phyloP scores from a whole-genome alignment of 2,329 filamentous ascomycete genomes.

The Pseudogymnoascus sp. region DNA sequence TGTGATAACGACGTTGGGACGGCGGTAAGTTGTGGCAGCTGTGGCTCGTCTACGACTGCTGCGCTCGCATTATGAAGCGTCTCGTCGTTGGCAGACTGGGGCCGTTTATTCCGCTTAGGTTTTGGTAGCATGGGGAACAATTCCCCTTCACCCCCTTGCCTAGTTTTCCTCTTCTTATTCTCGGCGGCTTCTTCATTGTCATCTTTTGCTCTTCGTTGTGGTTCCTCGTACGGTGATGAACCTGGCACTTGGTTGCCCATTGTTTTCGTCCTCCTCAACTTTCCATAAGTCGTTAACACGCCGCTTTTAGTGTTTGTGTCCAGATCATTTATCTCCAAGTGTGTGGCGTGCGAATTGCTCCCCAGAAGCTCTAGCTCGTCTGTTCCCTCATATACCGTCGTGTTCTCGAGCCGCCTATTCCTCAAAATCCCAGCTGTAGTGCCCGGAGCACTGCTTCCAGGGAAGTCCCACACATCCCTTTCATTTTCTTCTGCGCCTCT shows the following conservation, averaged over 20 bases:
- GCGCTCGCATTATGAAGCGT: background rate
- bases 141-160: constrained; percentile 9
- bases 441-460: constrained; percentile 12
- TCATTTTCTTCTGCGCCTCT: background rate
- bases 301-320: background rate
- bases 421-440: background rate
- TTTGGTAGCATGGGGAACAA: constrained; percentile 8
- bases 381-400: background rate
- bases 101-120: constrained; percentile 11
- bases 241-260: constrained; percentile 7
- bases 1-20: background rate
- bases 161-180: constrained; percentile 1
- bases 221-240: background rate
- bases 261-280: constrained; percentile 6
- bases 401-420: background rate
- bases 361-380: background rate
- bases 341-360: background rate
- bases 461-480: constrained; percentile 12
- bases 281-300: constrained; percentile 9
- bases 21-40: background rate
- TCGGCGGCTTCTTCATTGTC: background rate
- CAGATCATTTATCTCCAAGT: background rate
- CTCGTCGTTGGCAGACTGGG: background rate
- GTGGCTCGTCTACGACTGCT: background rate
- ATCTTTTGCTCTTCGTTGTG: background rate